These are phyloP conservation scores for Mycena olivaceomarginata DNA, from an alignment of 768 basidiomycete species.

Conservation along the genomic window DNA sequence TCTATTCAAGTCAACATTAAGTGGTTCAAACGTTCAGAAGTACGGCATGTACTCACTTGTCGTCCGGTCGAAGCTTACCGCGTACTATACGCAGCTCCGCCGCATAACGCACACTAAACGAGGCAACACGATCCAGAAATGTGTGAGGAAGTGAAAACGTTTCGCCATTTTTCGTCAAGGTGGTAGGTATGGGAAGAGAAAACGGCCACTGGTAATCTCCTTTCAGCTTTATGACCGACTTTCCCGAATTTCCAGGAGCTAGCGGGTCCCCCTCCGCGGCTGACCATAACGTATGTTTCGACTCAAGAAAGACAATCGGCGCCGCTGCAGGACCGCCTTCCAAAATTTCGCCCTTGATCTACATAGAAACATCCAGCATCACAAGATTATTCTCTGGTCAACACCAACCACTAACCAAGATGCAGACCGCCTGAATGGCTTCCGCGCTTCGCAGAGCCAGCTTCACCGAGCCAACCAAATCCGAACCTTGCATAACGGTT, in stretches of 20 bases:
- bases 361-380: background rate
- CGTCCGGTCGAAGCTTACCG: constrained; percentile 40
- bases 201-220: constrained; percentile 42
- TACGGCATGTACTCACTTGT: constrained; percentile 27
- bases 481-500: constrained; percentile 34
- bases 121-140: constrained; percentile 32
- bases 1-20: constrained; percentile 21
- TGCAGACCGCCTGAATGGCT: constrained; percentile 37
- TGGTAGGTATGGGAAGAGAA: constrained; percentile 21
- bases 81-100: constrained; percentile 38
- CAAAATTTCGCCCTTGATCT: constrained; percentile 39
- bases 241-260: constrained; percentile 26
- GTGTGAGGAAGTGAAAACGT: constrained; percentile 37
- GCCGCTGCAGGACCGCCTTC: background rate
- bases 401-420: constrained; percentile 27
- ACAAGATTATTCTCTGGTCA: background rate
- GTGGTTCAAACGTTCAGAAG: background rate
- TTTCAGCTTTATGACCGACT: constrained; percentile 27
- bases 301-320: constrained; percentile 26
- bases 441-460: constrained; percentile 29
- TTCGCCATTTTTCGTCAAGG: constrained; percentile 22
- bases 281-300: constrained; percentile 35
- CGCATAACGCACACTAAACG: constrained; percentile 35
- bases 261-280: constrained; percentile 36
- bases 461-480: constrained; percentile 20